phyloP scores from a whole-genome alignment of 148 eudicot genomes.

The Heliosperma pusillum region DNA sequence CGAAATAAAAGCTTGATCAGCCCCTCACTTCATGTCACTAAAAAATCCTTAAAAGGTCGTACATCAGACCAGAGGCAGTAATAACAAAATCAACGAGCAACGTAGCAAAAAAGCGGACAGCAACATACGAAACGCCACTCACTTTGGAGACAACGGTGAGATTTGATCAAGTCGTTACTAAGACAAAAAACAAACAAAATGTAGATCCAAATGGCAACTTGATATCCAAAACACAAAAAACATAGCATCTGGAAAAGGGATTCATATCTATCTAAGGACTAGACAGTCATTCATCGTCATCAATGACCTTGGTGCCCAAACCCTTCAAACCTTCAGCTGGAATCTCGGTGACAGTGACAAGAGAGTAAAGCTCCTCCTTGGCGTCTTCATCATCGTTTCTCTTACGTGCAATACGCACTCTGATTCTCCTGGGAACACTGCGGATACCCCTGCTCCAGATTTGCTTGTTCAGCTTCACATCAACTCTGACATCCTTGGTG shows the following conservation, averaged over 20 bases:
- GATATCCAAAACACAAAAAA: not conserved
- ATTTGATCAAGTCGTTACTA: constrained; percentile 4
- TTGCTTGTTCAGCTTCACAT: constrained; percentile 78
- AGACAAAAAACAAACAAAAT: constrained; percentile 8
- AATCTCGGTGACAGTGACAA: constrained; percentile 79
- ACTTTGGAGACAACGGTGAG: not conserved
- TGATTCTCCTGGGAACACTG: constrained; percentile 79
- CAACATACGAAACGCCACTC: not conserved
- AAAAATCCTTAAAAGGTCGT: no score
- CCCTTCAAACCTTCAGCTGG: constrained; percentile 81
- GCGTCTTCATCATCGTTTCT: constrained; percentile 95
- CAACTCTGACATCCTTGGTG: constrained; percentile 71
- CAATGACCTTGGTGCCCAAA: constrained; percentile 77
- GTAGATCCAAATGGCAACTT: constrained; percentile 17
- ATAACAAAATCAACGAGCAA: no score
- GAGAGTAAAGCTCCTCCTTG: constrained; percentile 91
- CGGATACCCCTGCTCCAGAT: constrained; percentile 88
- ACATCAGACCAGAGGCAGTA: no score
- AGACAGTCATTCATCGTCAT: constrained; percentile 59
- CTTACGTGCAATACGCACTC: constrained; percentile 86
- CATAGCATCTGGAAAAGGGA: not conserved
- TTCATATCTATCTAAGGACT: constrained; percentile 12
- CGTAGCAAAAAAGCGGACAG: not conserved
- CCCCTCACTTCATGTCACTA: no score
- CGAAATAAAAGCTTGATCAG: no score